Evolutionary conservation across 2,329 filamentous ascomycete species (phyloP).

Genomic region (Stylonectria norvegica): DNA sequence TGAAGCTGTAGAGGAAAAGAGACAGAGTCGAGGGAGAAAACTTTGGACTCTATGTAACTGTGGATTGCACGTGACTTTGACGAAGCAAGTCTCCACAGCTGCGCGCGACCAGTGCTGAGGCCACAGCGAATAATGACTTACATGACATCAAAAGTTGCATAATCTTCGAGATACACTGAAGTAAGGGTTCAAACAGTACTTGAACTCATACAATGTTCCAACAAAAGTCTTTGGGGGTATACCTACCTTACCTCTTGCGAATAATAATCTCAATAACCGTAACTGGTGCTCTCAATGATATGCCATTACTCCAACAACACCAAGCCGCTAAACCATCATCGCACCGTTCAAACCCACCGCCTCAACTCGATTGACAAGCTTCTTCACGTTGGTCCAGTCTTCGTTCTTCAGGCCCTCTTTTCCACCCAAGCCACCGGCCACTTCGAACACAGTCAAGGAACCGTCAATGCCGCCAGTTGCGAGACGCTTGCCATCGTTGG

Average conservation of each 20-base stretch:
- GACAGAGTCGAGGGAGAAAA: too few species aligned
- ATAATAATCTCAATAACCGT: constrained; percentile 18
- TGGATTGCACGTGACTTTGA: too few species aligned
- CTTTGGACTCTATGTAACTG: too few species aligned
- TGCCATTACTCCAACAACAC: constrained; percentile 16
- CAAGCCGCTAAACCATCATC: constrained; percentile 35
- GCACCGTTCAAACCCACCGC: constrained; percentile 51
- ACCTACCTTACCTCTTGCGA: constrained; percentile 17
- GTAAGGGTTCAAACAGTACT: too few species aligned
- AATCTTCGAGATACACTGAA: too few species aligned
- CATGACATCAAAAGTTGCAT: too few species aligned
- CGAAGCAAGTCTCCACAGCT: too few species aligned
- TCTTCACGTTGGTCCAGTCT: constrained; percentile 93
- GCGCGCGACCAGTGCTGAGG: too few species aligned
- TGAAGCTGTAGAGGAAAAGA: too few species aligned
- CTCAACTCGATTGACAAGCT: constrained; percentile 75
- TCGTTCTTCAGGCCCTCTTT: constrained; percentile 78
- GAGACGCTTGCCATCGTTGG: constrained; percentile 77
- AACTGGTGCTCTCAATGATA: constrained; percentile 13
- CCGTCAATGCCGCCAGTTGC: constrained; percentile 92
- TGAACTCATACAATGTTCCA: too few species aligned
- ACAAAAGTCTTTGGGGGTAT: too few species aligned
- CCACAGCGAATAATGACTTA: too few species aligned
- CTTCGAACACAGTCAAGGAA: constrained; percentile 87
- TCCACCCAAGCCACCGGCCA: constrained; percentile 77